Conservation (phyloP, 2,329 filamentous ascomycete species). For the Aspergillus sergii region DNA sequence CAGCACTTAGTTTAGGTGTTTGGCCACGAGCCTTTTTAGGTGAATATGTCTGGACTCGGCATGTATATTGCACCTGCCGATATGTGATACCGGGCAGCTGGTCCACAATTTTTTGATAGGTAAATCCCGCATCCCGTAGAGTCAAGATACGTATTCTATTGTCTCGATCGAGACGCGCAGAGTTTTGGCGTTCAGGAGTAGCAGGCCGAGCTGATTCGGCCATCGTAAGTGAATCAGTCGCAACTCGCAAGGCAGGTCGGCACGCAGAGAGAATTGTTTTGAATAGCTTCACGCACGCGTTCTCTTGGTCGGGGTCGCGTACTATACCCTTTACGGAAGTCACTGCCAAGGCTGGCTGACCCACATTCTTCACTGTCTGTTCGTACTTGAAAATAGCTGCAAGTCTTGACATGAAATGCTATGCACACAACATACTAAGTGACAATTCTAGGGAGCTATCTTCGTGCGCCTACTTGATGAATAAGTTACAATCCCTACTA, state of each 20-base stretch:
- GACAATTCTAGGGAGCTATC: too few relatives aligned
- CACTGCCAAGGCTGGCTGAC: background rate
- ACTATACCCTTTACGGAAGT: background rate
- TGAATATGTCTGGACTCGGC: slow-evolving; percentile 12
- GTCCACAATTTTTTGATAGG: slow-evolving; percentile 15
- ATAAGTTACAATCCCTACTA: too few relatives aligned
- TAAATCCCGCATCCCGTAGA: slow-evolving; percentile 18
- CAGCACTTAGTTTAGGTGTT: slow-evolving; percentile 16
- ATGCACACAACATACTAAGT: too few relatives aligned
- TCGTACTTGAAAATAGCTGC: too few relatives aligned
- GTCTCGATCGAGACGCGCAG: slow-evolving; percentile 29
- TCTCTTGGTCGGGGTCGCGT: background rate
- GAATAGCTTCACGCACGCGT: background rate
- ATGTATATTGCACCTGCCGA: slow-evolving; percentile 22
- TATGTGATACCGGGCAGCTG: slow-evolving; percentile 9
- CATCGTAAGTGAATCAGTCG: background rate
- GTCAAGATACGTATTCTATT: slow-evolving; percentile 36
- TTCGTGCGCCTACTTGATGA: too few relatives aligned
- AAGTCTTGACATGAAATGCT: too few relatives aligned
- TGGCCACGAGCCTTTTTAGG: slow-evolving; percentile 15
- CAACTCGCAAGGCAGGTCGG: background rate
- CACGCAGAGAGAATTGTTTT: background rate
- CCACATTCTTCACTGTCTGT: too few relatives aligned
- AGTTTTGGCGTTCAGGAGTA: slow-evolving; percentile 3
- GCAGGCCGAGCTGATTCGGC: background rate